Evolutionary conservation across 2,329 filamentous ascomycete species (phyloP).

Genomic region (Dactylella cylindrospora): DNA sequence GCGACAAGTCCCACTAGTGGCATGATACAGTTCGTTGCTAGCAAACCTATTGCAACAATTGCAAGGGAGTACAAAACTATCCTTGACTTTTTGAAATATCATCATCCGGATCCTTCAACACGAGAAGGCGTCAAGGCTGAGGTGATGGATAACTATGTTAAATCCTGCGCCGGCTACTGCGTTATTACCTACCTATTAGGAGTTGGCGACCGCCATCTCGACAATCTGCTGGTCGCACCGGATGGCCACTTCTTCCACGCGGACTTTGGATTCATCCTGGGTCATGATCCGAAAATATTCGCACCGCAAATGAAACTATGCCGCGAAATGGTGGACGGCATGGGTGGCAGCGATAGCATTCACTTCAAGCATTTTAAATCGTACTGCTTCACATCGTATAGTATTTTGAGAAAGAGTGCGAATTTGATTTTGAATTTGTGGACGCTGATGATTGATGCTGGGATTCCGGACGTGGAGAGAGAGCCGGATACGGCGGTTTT

Average conservation of each 20-base stretch:
- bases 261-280: constrained; percentile 97
- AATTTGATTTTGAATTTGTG: constrained; percentile 94
- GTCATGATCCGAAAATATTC: constrained; percentile 94
- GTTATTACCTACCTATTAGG: constrained; percentile 98
- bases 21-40: constrained; percentile 89
- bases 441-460: constrained; percentile 94
- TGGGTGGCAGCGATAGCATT: constrained; percentile 80
- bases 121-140: constrained; percentile 87
- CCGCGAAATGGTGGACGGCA: constrained; percentile 97
- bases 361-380: constrained; percentile 89
- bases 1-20: constrained; percentile 88
- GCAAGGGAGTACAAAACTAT: constrained; percentile 76
- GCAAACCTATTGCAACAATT: constrained; percentile 78
- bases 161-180: constrained; percentile 91
- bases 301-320: constrained; percentile 95
- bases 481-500: constrained; percentile 91
- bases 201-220: constrained; percentile 91
- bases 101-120: constrained; percentile 82
- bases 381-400: constrained; percentile 94
- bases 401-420: constrained; percentile 81
- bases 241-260: constrained; percentile 97
- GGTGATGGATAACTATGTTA: constrained; percentile 90
- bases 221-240: constrained; percentile 88
- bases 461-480: constrained; percentile 90
- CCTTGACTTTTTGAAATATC: constrained; percentile 79